Conservation (phyloP, 225 moss, liverwort and hornwort genomes). For the Rhytidiadelphus loreus region DNA sequence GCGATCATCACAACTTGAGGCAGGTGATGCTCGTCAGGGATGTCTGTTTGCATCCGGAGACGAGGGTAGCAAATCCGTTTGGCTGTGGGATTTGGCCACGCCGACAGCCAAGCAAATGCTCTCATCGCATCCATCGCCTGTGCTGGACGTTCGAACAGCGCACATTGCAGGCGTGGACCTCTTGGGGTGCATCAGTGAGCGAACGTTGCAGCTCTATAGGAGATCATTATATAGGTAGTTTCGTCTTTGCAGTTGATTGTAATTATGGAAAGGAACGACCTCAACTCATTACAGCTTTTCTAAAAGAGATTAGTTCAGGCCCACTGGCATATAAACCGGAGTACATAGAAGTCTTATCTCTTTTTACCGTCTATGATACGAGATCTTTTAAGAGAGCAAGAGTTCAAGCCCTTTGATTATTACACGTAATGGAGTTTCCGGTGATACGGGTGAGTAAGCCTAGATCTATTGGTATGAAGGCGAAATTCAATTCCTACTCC, state of each 20-base stretch:
- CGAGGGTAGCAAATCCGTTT: slow-evolving; percentile 62
- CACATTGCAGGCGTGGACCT: slow-evolving; percentile 41
- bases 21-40: slow-evolving; percentile 5
- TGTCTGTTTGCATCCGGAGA: slow-evolving; percentile 77
- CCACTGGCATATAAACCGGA: neutral
- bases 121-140: slow-evolving; percentile 49
- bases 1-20: neutral
- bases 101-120: slow-evolving; percentile 32
- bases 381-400: neutral
- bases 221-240: neutral
- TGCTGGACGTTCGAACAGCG: slow-evolving; percentile 56
- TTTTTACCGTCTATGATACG: neutral
- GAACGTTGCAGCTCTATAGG: slow-evolving; percentile 55
- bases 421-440: neutral
- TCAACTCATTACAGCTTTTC: neutral
- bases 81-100: slow-evolving; percentile 66
- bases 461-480: neutral
- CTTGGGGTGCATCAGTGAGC: slow-evolving; percentile 70
- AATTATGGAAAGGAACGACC: neutral
- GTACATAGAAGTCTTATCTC: neutral
- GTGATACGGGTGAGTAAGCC: neutral
- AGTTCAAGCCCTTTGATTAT: neutral
- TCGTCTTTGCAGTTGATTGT: neutral
- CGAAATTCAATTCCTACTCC: neutral
- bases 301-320: neutral